Conservation (phyloP, 108 stramenopile species). For the Schizochytrium sp. region DNA sequence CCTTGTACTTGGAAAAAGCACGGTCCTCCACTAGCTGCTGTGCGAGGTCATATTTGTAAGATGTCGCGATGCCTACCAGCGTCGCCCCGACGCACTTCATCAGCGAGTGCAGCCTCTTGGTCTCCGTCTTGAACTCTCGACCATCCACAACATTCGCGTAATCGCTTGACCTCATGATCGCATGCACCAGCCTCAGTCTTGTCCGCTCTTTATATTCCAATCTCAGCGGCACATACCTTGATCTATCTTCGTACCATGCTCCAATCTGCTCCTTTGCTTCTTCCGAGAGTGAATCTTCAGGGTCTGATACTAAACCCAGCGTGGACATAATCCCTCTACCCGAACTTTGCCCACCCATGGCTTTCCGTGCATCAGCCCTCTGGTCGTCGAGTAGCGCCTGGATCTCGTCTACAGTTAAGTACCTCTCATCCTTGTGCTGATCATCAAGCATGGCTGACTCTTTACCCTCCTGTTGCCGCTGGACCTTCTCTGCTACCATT, state of each 20-base stretch:
- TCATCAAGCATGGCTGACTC: conserved; percentile 30
- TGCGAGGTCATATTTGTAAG: conserved; percentile 66
- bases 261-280: conserved; percentile 48
- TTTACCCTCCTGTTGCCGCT: conserved; percentile 43
- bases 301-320: not conserved
- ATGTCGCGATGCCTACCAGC: conserved; percentile 69
- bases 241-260: conserved; percentile 63
- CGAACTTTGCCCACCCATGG: not conserved
- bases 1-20: conserved; percentile 63
- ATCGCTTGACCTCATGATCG: conserved; percentile 67
- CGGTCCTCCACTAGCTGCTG: conserved; percentile 68
- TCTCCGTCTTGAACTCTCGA: conserved; percentile 24
- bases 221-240: conserved; percentile 74
- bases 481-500: conserved; percentile 32
- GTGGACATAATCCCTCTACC: not conserved
- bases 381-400: conserved; percentile 44
- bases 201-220: conserved; percentile 69
- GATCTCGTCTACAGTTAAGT: conserved; percentile 47
- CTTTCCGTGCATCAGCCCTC: not conserved
- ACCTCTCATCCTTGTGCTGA: conserved; percentile 27
- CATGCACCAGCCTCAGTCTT: conserved; percentile 67
- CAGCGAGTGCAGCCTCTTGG: conserved; percentile 57
- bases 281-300: not conserved
- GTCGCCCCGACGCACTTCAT: conserved; percentile 66
- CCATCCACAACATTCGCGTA: conserved; percentile 70